A percentile compares a stretch with the other conserved stretches of the same genome.
phyloP scores from a whole-genome alignment of 768 basidiomycete species.

The Russula sp. region DNA sequence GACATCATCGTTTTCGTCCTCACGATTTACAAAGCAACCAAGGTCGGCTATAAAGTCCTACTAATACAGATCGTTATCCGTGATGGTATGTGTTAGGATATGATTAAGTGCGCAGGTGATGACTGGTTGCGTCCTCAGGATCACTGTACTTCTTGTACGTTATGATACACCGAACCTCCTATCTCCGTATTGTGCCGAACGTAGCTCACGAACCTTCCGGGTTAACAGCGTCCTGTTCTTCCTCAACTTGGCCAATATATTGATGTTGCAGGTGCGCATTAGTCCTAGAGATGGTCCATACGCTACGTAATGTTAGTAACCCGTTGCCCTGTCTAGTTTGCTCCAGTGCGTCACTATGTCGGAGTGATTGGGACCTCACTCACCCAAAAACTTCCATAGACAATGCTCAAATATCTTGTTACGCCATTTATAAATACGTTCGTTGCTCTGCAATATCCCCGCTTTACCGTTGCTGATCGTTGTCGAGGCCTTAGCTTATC shows the following conservation, averaged over 20 bases:
- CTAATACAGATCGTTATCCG: background rate
- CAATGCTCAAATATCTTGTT: background rate
- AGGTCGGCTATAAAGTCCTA: background rate
- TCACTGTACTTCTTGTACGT: background rate
- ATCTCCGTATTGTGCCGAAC: background rate
- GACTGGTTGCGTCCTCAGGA: background rate
- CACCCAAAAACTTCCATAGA: background rate
- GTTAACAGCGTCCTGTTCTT: conserved; percentile 1
- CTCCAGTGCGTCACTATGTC: background rate
- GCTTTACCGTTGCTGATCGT: background rate
- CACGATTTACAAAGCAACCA: background rate
- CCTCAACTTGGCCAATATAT: background rate
- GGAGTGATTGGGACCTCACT: background rate
- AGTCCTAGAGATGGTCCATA: background rate
- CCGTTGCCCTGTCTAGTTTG: background rate
- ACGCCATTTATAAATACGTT: background rate
- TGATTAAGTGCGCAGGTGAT: background rate
- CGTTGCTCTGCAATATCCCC: background rate
- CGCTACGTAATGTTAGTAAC: background rate
- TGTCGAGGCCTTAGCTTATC: background rate
- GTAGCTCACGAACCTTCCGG: background rate
- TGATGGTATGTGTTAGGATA: background rate
- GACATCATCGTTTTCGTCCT: background rate
- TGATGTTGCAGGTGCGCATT: background rate
- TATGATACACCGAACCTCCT: background rate